These are phyloP conservation scores for Penstemon davidsonii DNA, from an alignment of 257 asterid genomes.

Conservation along the genomic window DNA sequence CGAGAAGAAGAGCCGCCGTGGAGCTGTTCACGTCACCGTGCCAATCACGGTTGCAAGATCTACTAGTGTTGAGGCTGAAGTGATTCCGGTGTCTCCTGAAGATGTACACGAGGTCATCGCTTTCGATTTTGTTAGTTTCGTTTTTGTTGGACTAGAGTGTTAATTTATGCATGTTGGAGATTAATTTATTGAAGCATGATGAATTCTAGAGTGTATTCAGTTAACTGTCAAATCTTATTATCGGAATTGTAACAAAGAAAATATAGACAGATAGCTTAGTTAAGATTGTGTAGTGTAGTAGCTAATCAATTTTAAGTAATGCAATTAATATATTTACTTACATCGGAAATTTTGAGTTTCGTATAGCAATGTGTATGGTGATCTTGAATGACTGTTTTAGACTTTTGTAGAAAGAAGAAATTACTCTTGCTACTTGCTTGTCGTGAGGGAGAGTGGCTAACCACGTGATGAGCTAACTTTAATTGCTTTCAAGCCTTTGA, in stretches of 20 bases:
- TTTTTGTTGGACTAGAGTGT: neutral
- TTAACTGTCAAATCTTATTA: neutral
- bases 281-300: constrained; percentile 3
- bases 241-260: neutral
- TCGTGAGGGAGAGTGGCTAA: too few relatives aligned
- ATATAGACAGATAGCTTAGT: neutral
- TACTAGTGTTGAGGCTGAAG: constrained; percentile 38
- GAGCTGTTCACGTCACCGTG: constrained; percentile 27
- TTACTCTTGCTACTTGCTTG: too few relatives aligned
- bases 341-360: neutral
- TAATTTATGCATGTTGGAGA: neutral
- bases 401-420: too few relatives aligned
- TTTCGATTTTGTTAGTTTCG: neutral
- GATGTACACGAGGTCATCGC: constrained; percentile 49
- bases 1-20: constrained; percentile 18
- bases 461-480: neutral
- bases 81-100: constrained; percentile 61
- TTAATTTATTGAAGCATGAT: neutral
- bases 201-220: neutral
- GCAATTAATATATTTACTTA: neutral
- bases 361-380: too few relatives aligned
- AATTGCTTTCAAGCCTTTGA: constrained; percentile 15
- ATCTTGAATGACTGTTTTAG: too few relatives aligned
- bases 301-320: constrained; percentile 15
- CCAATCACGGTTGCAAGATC: constrained; percentile 42